Percentiles rank a stretch among this genome's conserved stretches.
Evolutionary conservation across 768 basidiomycete genomes (phyloP).

Genomic region (Trichaptum fuscoviolaceum): DNA sequence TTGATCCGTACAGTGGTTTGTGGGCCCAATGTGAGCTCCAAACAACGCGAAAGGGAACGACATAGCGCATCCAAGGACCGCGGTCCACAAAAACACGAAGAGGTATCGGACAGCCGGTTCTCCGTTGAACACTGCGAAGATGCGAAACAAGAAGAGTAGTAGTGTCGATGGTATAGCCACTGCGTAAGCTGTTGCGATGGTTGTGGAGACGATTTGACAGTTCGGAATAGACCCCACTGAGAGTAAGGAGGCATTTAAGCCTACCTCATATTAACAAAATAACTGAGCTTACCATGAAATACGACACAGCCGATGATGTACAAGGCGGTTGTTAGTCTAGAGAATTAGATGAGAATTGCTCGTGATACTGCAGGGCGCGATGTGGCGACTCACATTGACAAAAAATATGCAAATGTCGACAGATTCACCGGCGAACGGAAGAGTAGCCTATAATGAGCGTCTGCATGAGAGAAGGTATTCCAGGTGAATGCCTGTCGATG

Average conservation of each 20-base stretch:
- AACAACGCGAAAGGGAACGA: slow-evolving; percentile 22
- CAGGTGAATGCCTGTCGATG: slow-evolving; percentile 21
- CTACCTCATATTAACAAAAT: slow-evolving; percentile 9
- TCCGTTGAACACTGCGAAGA: slow-evolving; percentile 28
- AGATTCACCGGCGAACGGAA: slow-evolving; percentile 14
- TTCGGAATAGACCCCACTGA: neutral
- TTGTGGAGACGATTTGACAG: neutral
- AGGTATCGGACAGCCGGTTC: slow-evolving; percentile 17
- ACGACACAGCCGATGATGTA: slow-evolving; percentile 20
- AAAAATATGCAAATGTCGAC: slow-evolving; percentile 24
- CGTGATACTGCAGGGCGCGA: neutral
- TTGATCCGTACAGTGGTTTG: slow-evolving; percentile 27
- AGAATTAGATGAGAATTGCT: neutral
- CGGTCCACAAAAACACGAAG: slow-evolving; percentile 30
- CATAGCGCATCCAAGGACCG: slow-evolving; percentile 21
- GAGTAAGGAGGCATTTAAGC: neutral
- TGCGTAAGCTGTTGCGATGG: neutral
- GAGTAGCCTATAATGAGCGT: slow-evolving; percentile 24
- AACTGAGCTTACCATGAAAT: slow-evolving; percentile 20
- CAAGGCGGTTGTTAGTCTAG: slow-evolving; percentile 16
- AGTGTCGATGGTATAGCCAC: slow-evolving; percentile 21
- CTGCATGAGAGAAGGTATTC: slow-evolving; percentile 26
- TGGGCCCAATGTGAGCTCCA: slow-evolving; percentile 26
- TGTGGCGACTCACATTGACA: slow-evolving; percentile 24
- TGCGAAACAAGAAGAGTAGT: slow-evolving; percentile 33